Base-by-base conservation (phyloP, 2,329 filamentous ascomycete species). In the Pseudomassariella vexata region DNA sequence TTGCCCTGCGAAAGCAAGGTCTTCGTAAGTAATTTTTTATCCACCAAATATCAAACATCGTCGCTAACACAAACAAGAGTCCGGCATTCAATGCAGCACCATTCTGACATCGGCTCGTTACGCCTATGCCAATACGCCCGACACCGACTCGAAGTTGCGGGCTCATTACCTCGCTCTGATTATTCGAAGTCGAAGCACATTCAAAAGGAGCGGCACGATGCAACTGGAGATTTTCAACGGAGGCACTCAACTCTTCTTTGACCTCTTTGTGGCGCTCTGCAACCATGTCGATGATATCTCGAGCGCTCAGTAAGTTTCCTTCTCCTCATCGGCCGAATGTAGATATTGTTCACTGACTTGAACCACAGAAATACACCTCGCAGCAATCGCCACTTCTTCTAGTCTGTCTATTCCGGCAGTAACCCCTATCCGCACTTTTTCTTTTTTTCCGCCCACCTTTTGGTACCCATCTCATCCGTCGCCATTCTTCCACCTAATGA, bases 171-270 rank as follows among this genome's bases (percentile, higher is more conserved):
- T 95, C 22, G 87, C 89, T 12, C 77, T 95, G 52, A 94, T 95
- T 60, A 94, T 95, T 54, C 80, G 88, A 44, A 86, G 82, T 48
- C 77, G 89, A 45, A 75, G 76, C 52, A 94, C 86, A 3, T 95
- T 95, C 63, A 95, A 94, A 70, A 74, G 86, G 34, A 94, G 87
- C 59, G 87, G 88, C 34, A 95, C 88, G 4, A 94, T 95, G 88
- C 89, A 95, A 62, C 76, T 85, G 46, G 88, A 95, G 65, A 95
- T 95, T 88, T 84, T 84, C 57, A 76, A 78, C 40, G 89, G 89
- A 18, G 86, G 86, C 33, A 84, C 69, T 1, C 74, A 84, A 51
- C 68, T 94, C 37, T 95, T 94, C 66, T 95, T 95, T 55, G 89
- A 95, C 54, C 68, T 95, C 26, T 95, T 95, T 56, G 89, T 95